Evolutionary conservation across 2,329 filamentous ascomycete species (phyloP), one percentile per base, ranked within the genome.

Genomic region (Pseudocercospora cruenta): DNA sequence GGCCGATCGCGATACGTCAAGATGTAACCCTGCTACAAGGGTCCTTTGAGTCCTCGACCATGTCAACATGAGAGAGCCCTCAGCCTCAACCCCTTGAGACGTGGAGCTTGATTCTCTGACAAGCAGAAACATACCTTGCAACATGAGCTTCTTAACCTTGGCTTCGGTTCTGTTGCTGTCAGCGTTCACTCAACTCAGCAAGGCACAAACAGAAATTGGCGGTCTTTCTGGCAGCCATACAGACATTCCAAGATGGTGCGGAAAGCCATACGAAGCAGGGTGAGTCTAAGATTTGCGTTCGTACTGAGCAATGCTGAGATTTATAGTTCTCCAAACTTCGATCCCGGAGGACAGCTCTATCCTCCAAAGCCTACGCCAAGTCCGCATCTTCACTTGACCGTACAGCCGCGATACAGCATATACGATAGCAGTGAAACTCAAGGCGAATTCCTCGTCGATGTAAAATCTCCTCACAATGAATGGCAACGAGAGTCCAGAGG

Each of bases 181-280:
- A n/a, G 21, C 51, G 16, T 24, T 54, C 51, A 24, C 16, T 24
- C 51, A 24, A 26, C 16, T 12, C 24, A 21, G 19, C 6, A 16
- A 10, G 6, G 51, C 10, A 8, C 51, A 67, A 22, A 58, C 64
- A 21, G 65, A 68, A 9, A 70, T 72, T 24, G 69, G 71, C 22
- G 71, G 71, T 9, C 64, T 71, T 4, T 72, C 71, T 43, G 71
- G 71, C 8, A 66, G 60, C 47, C 71, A 74, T 58, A 70, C 78
- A 43, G 80, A 81, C 5, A 80, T 83, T 12, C 79, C 82, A 58
- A 78, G 81, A 36, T 83, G 81, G 82, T 83, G 83, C 72, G 82
- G 83, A 9, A 84, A 84, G 68, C 81, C 82, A 14, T 84, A 84
- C 71, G 26, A 68, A 47, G 65, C 64, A 45, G 68, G 66, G 68